Percentiles rank a stretch among this genome's conserved stretches.
These are phyloP conservation scores for Podila clonocystis DNA, from an alignment of 192 early-diverging fungal genomes.

Conservation along the genomic window DNA sequence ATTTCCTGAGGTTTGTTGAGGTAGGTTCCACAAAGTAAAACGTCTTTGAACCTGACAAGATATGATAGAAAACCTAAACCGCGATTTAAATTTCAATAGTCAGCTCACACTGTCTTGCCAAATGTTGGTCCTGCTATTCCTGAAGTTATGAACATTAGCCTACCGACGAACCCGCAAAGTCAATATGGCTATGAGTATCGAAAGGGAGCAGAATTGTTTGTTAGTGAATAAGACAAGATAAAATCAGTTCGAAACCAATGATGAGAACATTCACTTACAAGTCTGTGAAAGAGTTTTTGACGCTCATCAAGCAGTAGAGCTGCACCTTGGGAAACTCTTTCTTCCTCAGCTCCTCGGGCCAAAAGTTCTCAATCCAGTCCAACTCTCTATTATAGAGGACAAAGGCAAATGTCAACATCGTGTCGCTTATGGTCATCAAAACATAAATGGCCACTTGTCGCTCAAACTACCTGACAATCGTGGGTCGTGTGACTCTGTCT, in stretches of 20 bases:
- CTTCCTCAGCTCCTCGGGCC: conserved; percentile 75
- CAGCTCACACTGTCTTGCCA: too few relatives aligned
- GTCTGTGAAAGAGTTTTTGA: conserved; percentile 92
- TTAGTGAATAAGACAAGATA: not conserved
- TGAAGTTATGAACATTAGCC: not conserved
- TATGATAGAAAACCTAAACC: conserved; percentile 94
- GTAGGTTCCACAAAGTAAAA: conserved; percentile 94
- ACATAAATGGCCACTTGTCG: not conserved
- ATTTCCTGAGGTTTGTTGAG: conserved; percentile 84
- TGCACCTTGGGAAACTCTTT: conserved; percentile 87
- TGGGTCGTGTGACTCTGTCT: conserved; percentile 73
- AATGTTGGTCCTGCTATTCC: not conserved
- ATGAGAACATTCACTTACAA: conserved; percentile 60
- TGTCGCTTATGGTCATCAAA: not conserved
- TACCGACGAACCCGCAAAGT: conserved; percentile 55
- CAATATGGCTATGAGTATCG: conserved; percentile 65
- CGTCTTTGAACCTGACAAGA: conserved; percentile 84
- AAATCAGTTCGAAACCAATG: not conserved
- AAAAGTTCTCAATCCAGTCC: conserved; percentile 90
- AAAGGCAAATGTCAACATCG: not conserved
- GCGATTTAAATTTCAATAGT: conserved; percentile 22
- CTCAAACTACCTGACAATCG: conserved; percentile 68
- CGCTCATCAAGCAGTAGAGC: conserved; percentile 93
- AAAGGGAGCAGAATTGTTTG: not conserved
- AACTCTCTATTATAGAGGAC: conserved; percentile 62